Base-by-base conservation (phyloP, 306 rosid genomes). In the Acacia confusa region DNA sequence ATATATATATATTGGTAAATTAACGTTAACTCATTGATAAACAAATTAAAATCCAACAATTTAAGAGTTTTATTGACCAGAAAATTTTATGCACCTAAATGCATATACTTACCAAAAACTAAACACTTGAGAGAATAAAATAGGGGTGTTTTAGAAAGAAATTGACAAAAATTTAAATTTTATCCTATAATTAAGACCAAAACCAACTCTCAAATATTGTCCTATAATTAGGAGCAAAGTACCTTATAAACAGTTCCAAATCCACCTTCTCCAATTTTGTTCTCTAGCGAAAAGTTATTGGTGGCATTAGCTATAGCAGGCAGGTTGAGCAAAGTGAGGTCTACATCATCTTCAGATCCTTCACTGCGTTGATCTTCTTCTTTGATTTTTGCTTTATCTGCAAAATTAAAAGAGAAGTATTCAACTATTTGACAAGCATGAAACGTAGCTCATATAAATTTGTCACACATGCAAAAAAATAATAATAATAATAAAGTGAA, bases 221-320 rank as follows among this genome's bases (percentile, higher is more conserved):
- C n/a, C n/a, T n/a, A n/a, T n/a, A n/a, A n/a, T n/a, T n/a, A n/a
- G n/a, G n/a, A n/a, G n/a, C n/a, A n/a, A n/a, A n/a, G n/a, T n/a
- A 76, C 87, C 82, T 57, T 77, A n/a, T 84, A 84, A 22, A 84
- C 87, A 6, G 58, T 34, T 76, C 87, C 87, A 81, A 81, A 84
- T 15, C 87, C 87, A 13, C 87, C 87, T 81, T 84, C 48, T 72
- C 88, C 85, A 7, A 85, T 78, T 40, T 81, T 85, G 30, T 72
- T 81, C 4, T 20, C 24, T 0, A 27, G 3, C 1, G 77, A 81
- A 69, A 85, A 85, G 55, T 77, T 77, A 28, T 73, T n/a, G 0
- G 85, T 85, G 67, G 88, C 77, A 4, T 5, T 10, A 48, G 40
- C 32, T 5, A 85, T 65, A 14, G 28, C 57, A 17, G 75, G 27